Evolutionary conservation across 106 monocot species (phyloP), one percentile per base, ranked within the genome.

Genomic region (Iris macrosiphon): DNA sequence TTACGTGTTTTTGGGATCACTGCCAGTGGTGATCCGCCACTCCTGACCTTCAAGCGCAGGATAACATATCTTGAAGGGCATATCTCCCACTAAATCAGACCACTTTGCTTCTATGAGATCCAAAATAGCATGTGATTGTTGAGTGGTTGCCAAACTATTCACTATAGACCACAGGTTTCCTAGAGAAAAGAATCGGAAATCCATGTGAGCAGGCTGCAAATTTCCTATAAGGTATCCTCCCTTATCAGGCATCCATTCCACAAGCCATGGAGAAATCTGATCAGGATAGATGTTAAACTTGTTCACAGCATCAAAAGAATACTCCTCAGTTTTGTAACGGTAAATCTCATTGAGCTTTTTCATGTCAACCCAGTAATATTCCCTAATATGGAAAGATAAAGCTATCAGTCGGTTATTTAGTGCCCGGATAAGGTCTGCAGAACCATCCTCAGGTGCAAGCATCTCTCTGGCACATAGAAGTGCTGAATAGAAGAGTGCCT

Each of bases 221-320:
- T 98, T 98, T 54, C 98, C 91, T 41, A 98, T 98, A 13, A 98
- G 74, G 65, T 87, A 98, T 0, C 98, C 98, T 29, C 98, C 98
- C 53, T 79, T 98, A 51, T 70, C 55, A 31, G 98, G 83, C 74
- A 98, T 87, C 98, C 98, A 98, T 39, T 91, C 98, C 17, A 98
- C 87, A 45, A 98, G 77, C 98, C 98, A 98, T 20, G 98, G 83
- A 52, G 83, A 65, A 60, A 98, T 58, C 65, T 98, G 98, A 47
- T 98, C 91, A 38, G 98, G 98, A 45, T 98, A 98, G 49, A 98
- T 98, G 83, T 98, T 98, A 60, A 98, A 98, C 62, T 98, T 98
- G 73, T 98, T 98, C n/a, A 87, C 80, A 18, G 98, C 98, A 71
- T 91, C 98, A 66, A 78, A 98, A 19, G 98, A 98, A 67, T 98